A percentile compares a stretch with the other conserved stretches of the same genome.
Conservation (phyloP, 129 eudicot species). For the Artemisia tridentata region DNA sequence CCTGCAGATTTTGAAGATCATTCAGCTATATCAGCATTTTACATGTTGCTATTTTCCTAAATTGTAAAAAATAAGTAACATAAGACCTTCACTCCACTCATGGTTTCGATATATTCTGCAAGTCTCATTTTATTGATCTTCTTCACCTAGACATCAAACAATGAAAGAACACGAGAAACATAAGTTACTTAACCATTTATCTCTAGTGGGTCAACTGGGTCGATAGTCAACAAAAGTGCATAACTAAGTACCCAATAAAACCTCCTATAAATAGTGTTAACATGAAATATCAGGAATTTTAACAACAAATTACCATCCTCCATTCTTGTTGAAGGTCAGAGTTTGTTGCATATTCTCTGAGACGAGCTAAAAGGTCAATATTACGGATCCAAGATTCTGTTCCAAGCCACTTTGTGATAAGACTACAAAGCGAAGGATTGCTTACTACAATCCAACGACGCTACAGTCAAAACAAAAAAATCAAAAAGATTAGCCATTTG, state of each 20-base stretch:
- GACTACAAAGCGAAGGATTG: conserved; percentile 55
- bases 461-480: conserved; percentile 24
- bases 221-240: no score
- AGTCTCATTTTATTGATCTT: conserved; percentile 54
- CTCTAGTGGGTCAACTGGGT: background rate
- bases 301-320: conserved; percentile 38
- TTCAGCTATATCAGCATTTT: background rate
- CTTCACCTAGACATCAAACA: conserved; percentile 43
- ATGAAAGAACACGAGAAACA: background rate
- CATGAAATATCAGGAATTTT: background rate
- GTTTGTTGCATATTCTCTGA: conserved; percentile 46
- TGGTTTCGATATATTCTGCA: conserved; percentile 57
- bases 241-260: no score
- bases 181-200: background rate
- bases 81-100: conserved; percentile 54
- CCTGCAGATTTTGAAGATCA: conserved; percentile 28
- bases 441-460: conserved; percentile 70
- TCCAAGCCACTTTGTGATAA: conserved; percentile 56
- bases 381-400: conserved; percentile 58
- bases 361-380: conserved; percentile 42
- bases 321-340: conserved; percentile 48
- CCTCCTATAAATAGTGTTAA: no score
- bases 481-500: conserved; percentile 10
- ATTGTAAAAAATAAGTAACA: background rate
- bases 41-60: background rate